A percentile compares a stretch with the other conserved stretches of the same genome.
Conservation (phyloP, 305 asterid genomes). For the Petunia hybrid region DNA sequence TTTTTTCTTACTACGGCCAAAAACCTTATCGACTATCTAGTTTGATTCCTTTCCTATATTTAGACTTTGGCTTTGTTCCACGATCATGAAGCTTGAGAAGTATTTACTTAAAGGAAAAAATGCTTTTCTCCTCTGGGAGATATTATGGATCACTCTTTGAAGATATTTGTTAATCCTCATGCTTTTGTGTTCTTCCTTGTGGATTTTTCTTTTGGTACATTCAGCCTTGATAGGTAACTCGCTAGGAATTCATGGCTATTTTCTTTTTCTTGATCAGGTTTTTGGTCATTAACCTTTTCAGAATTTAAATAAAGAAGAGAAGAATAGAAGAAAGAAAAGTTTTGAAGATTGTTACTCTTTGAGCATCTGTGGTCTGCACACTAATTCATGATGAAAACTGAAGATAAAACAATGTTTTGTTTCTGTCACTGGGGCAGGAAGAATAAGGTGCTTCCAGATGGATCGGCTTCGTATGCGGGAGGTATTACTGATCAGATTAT, state of each 20-base stretch:
- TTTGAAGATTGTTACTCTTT: not conserved
- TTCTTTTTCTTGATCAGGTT: not conserved
- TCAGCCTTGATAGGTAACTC: not conserved
- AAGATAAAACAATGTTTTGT: conserved; percentile 27
- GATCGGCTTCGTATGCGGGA: conserved; percentile 21
- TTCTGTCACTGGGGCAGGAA: conserved; percentile 24
- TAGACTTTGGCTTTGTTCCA: not conserved
- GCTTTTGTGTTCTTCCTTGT: not conserved
- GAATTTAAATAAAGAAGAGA: not conserved
- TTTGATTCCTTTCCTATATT: not conserved
- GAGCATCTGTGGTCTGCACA: not conserved
- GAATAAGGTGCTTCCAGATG: not conserved
- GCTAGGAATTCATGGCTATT: not conserved
- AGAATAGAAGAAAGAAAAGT: not conserved
- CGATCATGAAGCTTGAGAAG: conserved; percentile 16
- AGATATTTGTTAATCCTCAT: not conserved
- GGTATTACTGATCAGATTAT: conserved; percentile 22
- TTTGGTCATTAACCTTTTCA: not conserved
- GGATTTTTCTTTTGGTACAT: not conserved
- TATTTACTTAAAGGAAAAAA: not conserved
- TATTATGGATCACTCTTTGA: too few relatives aligned
- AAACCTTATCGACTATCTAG: too few relatives aligned
- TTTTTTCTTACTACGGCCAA: not conserved
- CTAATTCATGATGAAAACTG: not conserved
- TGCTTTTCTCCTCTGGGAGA: not conserved